These are phyloP conservation scores for Aureobasidium sp. DNA, from an alignment of 2,329 filamentous ascomycete species.

Conservation along the genomic window DNA sequence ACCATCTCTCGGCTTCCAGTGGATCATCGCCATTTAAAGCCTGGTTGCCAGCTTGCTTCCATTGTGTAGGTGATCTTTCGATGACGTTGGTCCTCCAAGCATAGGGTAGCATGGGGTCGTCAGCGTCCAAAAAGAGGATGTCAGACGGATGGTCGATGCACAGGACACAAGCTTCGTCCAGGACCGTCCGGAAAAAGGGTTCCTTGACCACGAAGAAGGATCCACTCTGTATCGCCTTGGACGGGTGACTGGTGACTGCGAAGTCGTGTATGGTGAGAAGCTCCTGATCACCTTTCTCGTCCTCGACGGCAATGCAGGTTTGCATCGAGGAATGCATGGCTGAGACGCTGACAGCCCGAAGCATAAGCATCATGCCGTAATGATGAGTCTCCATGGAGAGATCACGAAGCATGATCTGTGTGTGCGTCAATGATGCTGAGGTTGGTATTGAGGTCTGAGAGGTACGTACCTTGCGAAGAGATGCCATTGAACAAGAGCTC, in stretches of 20 bases:
- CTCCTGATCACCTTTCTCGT: background rate
- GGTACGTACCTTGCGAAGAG: background rate
- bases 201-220: slow-evolving; percentile 2
- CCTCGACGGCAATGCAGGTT: background rate
- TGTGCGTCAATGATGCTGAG: background rate
- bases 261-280: background rate
- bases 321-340: background rate
- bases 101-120: background rate
- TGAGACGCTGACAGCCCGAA: background rate
- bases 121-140: slow-evolving; percentile 1
- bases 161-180: background rate
- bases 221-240: background rate
- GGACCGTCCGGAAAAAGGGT: background rate
- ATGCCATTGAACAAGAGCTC: background rate
- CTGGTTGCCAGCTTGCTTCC: slow-evolving; percentile 3
- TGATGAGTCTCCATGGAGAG: slow-evolving; percentile 1
- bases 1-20: slow-evolving; percentile 2
- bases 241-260: background rate
- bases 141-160: slow-evolving; percentile 5
- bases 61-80: background rate
- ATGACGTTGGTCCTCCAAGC: background rate
- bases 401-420: background rate
- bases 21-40: background rate
- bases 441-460: too few relatives aligned
- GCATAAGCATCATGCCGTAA: background rate